These are phyloP conservation scores for Zygosaccharomyces lentus DNA, from an alignment of 805 yeast genomes.

Conservation along the genomic window DNA sequence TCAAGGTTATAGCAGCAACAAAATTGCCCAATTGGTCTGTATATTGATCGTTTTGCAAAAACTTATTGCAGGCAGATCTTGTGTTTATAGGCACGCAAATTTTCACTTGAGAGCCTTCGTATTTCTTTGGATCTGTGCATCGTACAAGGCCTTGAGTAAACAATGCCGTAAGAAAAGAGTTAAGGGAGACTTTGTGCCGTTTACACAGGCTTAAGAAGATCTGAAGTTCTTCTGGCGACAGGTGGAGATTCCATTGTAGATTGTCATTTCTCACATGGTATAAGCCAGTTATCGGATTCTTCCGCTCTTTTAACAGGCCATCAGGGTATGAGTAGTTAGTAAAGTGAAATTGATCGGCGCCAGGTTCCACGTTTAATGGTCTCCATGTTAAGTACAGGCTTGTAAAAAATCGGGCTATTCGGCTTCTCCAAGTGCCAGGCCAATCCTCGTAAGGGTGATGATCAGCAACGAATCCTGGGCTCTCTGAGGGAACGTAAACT, in stretches of 20 bases:
- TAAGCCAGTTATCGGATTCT: neutral
- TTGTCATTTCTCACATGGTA: constrained; percentile 24
- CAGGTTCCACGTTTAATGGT: constrained; percentile 14
- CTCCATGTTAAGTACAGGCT: constrained; percentile 10
- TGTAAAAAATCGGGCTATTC: constrained; percentile 11
- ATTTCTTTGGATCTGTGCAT: neutral
- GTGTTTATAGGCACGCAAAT: constrained; percentile 28
- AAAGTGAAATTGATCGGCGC: constrained; percentile 18
- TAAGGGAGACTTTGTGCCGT: constrained; percentile 21
- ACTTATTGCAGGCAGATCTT: constrained; percentile 15
- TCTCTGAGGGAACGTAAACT: constrained; percentile 1
- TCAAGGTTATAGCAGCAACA: constrained; percentile 18
- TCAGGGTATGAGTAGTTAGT: constrained; percentile 17
- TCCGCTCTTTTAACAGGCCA: constrained; percentile 6
- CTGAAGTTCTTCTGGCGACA: constrained; percentile 12
- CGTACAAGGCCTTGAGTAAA: constrained; percentile 9
- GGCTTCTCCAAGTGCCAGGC: constrained; percentile 22
- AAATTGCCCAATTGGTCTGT: constrained; percentile 24
- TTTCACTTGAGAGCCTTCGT: constrained; percentile 14
- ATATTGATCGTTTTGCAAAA: constrained; percentile 6
- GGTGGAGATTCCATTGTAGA: constrained; percentile 15
- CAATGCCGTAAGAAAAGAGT: constrained; percentile 21
- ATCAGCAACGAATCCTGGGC: neutral
- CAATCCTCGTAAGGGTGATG: constrained; percentile 22
- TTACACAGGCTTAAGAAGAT: constrained; percentile 21